Conservation (phyloP, 2,329 filamentous ascomycete species). For the Phialophora chinensis region DNA sequence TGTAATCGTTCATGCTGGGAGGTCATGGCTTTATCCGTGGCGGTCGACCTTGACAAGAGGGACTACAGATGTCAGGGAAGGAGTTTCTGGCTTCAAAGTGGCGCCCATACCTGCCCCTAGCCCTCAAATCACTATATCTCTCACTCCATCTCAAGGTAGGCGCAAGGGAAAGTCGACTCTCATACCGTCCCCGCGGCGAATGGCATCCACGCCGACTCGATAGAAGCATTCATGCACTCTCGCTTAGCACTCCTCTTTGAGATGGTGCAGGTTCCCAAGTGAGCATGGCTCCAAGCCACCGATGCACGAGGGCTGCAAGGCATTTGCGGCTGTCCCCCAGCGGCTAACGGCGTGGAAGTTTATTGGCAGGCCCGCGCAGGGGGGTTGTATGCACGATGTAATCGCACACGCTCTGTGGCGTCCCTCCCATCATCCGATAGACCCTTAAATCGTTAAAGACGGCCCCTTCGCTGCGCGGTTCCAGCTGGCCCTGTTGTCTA, state of each 20-base stretch:
- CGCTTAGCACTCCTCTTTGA: not conserved
- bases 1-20: not conserved
- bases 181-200: not conserved
- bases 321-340: conserved; percentile 1
- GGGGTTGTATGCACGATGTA: not conserved
- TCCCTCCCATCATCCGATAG: not conserved
- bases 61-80: not conserved
- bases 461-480: too few species aligned
- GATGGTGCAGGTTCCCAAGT: conserved; percentile 15
- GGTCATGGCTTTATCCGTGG: not conserved
- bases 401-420: not conserved
- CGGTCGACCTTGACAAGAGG: not conserved
- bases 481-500: too few species aligned
- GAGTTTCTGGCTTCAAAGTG: not conserved
- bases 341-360: not conserved
- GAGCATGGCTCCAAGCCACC: not conserved
- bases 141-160: too few species aligned
- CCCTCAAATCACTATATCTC: not conserved
- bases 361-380: not conserved
- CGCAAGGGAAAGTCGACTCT: not conserved
- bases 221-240: not conserved
- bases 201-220: not conserved
- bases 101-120: not conserved
- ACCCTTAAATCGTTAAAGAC: too few species aligned
- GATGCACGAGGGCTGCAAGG: conserved; percentile 6